A percentile compares a stretch with the other conserved stretches of the same genome.
Evolutionary conservation across 1,284 basidiomycete species (phyloP).

Genomic region (Dichomitus squalens): DNA sequence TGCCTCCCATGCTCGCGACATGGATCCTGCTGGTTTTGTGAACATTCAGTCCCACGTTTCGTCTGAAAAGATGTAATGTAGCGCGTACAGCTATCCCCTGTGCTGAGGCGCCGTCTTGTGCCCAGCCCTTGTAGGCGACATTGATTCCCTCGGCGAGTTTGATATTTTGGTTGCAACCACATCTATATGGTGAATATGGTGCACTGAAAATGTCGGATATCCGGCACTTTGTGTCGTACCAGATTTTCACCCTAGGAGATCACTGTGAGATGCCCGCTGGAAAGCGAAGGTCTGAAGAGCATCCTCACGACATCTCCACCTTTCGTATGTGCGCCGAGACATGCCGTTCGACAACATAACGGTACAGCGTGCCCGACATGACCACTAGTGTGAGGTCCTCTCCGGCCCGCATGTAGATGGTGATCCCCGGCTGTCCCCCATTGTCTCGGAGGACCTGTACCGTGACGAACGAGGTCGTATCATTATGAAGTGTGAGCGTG

Average conservation of each 20-base stretch:
- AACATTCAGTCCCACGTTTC: background rate
- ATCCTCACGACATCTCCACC: slow-evolving; percentile 35
- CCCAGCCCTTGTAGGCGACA: slow-evolving; percentile 1
- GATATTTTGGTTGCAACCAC: slow-evolving; percentile 7
- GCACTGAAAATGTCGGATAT: slow-evolving; percentile 38
- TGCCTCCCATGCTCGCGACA: slow-evolving; percentile 9
- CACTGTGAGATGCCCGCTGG: too few relatives aligned
- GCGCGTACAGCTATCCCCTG: background rate
- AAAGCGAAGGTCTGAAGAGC: background rate
- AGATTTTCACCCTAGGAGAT: slow-evolving; percentile 40
- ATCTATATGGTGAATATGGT: slow-evolving; percentile 7
- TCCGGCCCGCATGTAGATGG: slow-evolving; percentile 27
- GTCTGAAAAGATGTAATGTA: background rate
- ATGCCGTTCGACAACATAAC: slow-evolving; percentile 30
- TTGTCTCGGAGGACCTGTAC: slow-evolving; percentile 35
- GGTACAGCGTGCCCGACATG: slow-evolving; percentile 33
- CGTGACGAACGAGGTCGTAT: slow-evolving; percentile 39
- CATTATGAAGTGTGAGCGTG: slow-evolving; percentile 52
- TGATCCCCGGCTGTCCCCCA: slow-evolving; percentile 24
- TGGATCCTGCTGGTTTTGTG: background rate
- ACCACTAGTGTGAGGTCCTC: slow-evolving; percentile 33
- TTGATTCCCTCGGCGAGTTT: slow-evolving; percentile 14
- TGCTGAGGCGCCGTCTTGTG: background rate
- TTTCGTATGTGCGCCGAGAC: slow-evolving; percentile 25
- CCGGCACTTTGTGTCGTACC: slow-evolving; percentile 43